phyloP scores from a whole-genome alignment of 1,284 basidiomycete genomes.

The Thelephora terrestris region DNA sequence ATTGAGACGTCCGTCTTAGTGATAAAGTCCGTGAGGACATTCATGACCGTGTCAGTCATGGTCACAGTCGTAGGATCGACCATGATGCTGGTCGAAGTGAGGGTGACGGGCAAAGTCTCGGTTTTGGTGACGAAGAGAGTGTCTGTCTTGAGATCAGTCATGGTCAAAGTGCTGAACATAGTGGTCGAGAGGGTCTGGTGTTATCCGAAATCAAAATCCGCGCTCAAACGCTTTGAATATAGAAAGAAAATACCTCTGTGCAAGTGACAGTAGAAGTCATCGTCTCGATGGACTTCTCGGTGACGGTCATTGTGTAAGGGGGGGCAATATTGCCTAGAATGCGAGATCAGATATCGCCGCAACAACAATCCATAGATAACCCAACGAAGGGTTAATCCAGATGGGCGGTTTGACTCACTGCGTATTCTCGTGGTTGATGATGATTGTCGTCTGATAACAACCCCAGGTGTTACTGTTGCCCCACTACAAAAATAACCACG shows the following conservation, averaged over 20 bases:
- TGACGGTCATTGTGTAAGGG: conserved; percentile 21
- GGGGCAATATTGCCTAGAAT: conserved; percentile 9
- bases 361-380: background rate
- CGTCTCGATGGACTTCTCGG: conserved; percentile 27
- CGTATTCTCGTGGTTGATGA: conserved; percentile 37
- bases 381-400: conserved; percentile 8
- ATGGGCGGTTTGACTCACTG: conserved; percentile 10
- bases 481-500: background rate
- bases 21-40: conserved; percentile 24
- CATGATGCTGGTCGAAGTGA: conserved; percentile 21
- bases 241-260: conserved; percentile 13
- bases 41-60: conserved; percentile 44
- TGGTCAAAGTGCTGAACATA: conserved; percentile 52
- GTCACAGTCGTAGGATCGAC: conserved; percentile 31
- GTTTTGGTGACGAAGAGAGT: conserved; percentile 47
- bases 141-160: conserved; percentile 42
- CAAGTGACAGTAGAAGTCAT: conserved; percentile 10
- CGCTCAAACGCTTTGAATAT: conserved; percentile 17
- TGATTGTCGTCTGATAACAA: conserved; percentile 52
- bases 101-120: conserved; percentile 12
- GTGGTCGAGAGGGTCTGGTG: conserved; percentile 48
- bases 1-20: conserved; percentile 33
- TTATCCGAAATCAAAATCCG: conserved; percentile 31
- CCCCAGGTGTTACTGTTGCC: conserved; percentile 32
- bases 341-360: background rate